Conservation (phyloP, 495 filamentous ascomycete species). For the Aspergillus incahuasiensis region DNA sequence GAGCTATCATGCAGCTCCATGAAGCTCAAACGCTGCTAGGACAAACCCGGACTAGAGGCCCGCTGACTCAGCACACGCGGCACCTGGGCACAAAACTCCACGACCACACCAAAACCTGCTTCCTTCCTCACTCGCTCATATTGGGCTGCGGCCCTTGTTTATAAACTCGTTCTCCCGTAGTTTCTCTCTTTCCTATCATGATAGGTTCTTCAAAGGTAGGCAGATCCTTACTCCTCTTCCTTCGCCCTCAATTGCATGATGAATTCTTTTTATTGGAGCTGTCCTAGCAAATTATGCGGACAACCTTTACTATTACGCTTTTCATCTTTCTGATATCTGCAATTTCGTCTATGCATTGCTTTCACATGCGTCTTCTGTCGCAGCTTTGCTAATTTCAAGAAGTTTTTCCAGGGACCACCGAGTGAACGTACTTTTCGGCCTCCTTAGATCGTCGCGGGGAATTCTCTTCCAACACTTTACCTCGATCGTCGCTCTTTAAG, state of each 20-base stretch:
- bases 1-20: not conserved
- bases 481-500: slow-evolving; percentile 1
- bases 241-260: slow-evolving; percentile 44
- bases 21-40: not conserved
- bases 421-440: slow-evolving; percentile 39
- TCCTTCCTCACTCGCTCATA: slow-evolving; percentile 17
- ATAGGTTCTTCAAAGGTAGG: slow-evolving; percentile 36
- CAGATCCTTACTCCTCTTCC: slow-evolving; percentile 1
- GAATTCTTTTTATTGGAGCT: slow-evolving; percentile 89
- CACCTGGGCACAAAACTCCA: slow-evolving; percentile 20
- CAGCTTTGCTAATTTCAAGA: slow-evolving; percentile 22
- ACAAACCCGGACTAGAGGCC: not conserved
- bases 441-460: slow-evolving; percentile 24
- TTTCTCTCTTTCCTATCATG: slow-evolving; percentile 26
- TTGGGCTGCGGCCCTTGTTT: slow-evolving; percentile 37
- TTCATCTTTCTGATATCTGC: slow-evolving; percentile 31
- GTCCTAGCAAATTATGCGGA: slow-evolving; percentile 69
- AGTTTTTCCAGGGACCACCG: slow-evolving; percentile 31
- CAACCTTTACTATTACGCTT: slow-evolving; percentile 47
- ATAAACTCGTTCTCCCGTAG: slow-evolving; percentile 11
- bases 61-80: slow-evolving; percentile 28
- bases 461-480: slow-evolving; percentile 7
- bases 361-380: slow-evolving; percentile 8
- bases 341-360: not conserved
- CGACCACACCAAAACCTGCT: slow-evolving; percentile 17